A percentile compares a stretch with the other conserved stretches of the same genome.
phyloP scores from a whole-genome alignment of 208 protist genomes.

The Histomonas meleagridis region DNA sequence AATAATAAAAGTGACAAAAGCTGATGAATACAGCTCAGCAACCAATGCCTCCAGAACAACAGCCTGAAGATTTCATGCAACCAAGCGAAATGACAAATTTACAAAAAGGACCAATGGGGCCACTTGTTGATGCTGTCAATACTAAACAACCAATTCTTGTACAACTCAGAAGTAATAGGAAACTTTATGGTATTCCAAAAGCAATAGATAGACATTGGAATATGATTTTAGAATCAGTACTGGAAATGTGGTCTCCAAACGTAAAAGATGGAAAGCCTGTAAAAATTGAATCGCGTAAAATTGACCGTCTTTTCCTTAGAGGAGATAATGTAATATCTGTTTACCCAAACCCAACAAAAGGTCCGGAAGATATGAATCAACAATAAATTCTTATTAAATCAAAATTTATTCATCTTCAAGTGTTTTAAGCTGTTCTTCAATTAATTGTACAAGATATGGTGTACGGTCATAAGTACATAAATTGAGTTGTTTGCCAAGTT shows the following conservation, averaged over 20 bases:
- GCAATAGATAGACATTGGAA: conserved; percentile 11
- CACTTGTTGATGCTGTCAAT: neutral
- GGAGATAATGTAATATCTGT: conserved; percentile 2
- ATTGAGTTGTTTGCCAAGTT: conserved; percentile 9
- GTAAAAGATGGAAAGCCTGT: neutral
- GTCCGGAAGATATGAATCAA: no score
- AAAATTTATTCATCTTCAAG: neutral
- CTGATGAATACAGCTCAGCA: no score
- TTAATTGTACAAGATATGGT: conserved; percentile 34
- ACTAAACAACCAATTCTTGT: conserved; percentile 9
- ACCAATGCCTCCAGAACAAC: neutral
- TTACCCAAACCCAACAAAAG: conserved; percentile 34
- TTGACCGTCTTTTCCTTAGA: neutral
- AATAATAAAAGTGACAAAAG: no score
- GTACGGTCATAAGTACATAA: conserved; percentile 34
- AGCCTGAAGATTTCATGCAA: neutral
- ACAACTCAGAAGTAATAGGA: neutral
- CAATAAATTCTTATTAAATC: no score
- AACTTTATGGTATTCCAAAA: neutral
- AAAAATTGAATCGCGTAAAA: neutral
- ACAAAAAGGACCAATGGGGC: neutral
- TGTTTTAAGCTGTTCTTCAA: conserved; percentile 27
- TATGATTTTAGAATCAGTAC: neutral
- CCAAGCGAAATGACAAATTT: conserved; percentile 3
- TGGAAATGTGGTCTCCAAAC: neutral